Base-by-base conservation (phyloP, 805 yeast genomes). In the Candida caryicola region DNA sequence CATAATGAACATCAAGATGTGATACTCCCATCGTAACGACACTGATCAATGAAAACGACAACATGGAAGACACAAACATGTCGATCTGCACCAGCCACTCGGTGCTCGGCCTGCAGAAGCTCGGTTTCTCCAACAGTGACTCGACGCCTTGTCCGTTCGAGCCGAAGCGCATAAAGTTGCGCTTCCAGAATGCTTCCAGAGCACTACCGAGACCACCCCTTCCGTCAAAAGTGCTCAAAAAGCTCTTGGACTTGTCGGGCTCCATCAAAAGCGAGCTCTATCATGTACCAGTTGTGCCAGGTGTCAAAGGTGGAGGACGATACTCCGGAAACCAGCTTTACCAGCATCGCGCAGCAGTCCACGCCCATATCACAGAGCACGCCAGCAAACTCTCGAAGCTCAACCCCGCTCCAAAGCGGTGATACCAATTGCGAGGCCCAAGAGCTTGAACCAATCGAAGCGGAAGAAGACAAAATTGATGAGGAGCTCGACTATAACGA, bases 131-230 rank as follows among this genome's bases (percentile, higher is more conserved):
- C 17, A 55, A 52, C n/a, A 59, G 66, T n/a, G 70, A 68, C 48
- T 63, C 71, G 8, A 68, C 74, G 3, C 74, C 74, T 8, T 68
- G 74, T 41, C 74, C 74, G 2, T 45, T 55, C 2, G 67, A 66
- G 31, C 69, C 73, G 5, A 47, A 45, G 23, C 49, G 70, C n/a
- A 68, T 66, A 50, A 59, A 53, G 37, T 41, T 63, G 26, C 58
- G 56, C 43, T 54, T 59, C 34, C 61, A 59, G 38, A 30, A 44
- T 27, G 18, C 37, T 10, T 28, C 43, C 15, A 47, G 50, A 3
- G 37, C 36, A 5, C 52, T 58, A 5, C 57, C 61, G 3, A n/a
- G n/a, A n/a, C n/a, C n/a, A n/a, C 47, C 58, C n/a, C 47, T 45
- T 23, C 46, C 51, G 3, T 44, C 47, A 12, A 47, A 47, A 23